Conservation (phyloP, 2,329 filamentous ascomycete species). For the Pseudodiploospora longispora region DNA sequence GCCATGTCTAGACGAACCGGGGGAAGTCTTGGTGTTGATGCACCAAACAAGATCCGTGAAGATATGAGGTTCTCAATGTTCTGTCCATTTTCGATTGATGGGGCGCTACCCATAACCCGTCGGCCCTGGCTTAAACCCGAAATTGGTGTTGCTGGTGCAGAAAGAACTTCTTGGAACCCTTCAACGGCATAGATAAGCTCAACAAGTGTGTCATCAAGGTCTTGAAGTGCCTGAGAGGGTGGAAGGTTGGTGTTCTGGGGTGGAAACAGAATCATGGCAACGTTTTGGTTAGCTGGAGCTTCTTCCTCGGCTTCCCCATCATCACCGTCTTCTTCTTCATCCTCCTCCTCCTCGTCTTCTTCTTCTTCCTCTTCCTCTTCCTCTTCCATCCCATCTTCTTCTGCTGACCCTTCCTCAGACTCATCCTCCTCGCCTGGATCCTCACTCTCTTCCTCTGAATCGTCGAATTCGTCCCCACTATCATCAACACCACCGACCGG, state of each 20-base stretch:
- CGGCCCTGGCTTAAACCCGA: too few species aligned
- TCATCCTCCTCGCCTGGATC: constrained; percentile 14
- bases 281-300: constrained; percentile 1
- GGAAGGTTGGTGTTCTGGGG: background rate
- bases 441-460: constrained; percentile 10
- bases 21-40: background rate
- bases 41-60: background rate
- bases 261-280: constrained; percentile 2
- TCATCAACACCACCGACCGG: constrained; percentile 6
- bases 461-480: constrained; percentile 9
- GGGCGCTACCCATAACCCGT: background rate
- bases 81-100: background rate
- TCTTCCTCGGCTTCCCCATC: constrained; percentile 5
- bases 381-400: constrained; percentile 12
- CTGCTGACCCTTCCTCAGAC: constrained; percentile 9
- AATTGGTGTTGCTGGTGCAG: background rate
- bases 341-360: constrained; percentile 9
- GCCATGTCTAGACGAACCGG: constrained; percentile 21
- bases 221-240: constrained; percentile 4
- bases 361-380: constrained; percentile 11
- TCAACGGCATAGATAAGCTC: constrained; percentile 7
- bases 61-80: background rate
- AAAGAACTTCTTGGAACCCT: constrained; percentile 6
- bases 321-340: constrained; percentile 1
- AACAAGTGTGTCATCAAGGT: constrained; percentile 8